Percentiles rank a stretch among this genome's conserved stretches.
phyloP scores from a whole-genome alignment of 305 asterid species.

The Solanum hybrid region DNA sequence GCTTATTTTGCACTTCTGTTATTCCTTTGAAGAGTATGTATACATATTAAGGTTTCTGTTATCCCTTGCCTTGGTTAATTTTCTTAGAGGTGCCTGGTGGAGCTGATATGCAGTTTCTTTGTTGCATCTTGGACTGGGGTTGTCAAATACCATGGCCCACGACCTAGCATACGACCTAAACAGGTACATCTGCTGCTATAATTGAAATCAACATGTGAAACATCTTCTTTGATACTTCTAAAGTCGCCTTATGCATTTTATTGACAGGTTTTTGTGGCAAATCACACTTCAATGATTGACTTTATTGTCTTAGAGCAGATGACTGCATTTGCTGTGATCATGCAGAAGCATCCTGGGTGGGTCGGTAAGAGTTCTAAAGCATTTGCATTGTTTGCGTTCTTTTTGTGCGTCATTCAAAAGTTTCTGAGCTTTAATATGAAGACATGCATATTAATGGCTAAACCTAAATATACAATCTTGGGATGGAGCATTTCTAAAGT shows the following conservation, averaged over 20 bases:
- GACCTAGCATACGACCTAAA: slow-evolving; percentile 93
- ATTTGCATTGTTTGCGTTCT: neutral
- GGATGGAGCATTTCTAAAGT: neutral
- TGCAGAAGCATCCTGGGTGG: slow-evolving; percentile 99
- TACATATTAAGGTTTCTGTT: neutral
- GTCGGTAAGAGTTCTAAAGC: slow-evolving; percentile 59
- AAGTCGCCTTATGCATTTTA: neutral
- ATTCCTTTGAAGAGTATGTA: slow-evolving; percentile 4
- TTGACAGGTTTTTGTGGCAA: slow-evolving; percentile 88
- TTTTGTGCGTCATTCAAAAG: neutral
- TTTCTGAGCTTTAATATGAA: neutral
- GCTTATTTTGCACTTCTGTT: neutral
- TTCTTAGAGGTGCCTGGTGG: slow-evolving; percentile 86
- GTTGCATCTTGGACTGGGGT: slow-evolving; percentile 99
- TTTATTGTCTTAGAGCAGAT: slow-evolving; percentile 91
- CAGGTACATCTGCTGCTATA: slow-evolving; percentile 39
- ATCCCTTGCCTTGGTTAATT: slow-evolving; percentile 12
- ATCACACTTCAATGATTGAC: slow-evolving; percentile 99
- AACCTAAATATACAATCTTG: neutral
- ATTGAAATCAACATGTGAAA: neutral
- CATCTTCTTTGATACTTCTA: neutral
- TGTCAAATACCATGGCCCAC: slow-evolving; percentile 95
- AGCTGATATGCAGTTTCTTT: slow-evolving; percentile 91
- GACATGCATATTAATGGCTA: neutral
- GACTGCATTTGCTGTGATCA: slow-evolving; percentile 98